Evolutionary conservation across 192 early-diverging fungal genomes (phyloP), one percentile per base, ranked within the genome.

Genomic region (Paraglomus occultum): DNA sequence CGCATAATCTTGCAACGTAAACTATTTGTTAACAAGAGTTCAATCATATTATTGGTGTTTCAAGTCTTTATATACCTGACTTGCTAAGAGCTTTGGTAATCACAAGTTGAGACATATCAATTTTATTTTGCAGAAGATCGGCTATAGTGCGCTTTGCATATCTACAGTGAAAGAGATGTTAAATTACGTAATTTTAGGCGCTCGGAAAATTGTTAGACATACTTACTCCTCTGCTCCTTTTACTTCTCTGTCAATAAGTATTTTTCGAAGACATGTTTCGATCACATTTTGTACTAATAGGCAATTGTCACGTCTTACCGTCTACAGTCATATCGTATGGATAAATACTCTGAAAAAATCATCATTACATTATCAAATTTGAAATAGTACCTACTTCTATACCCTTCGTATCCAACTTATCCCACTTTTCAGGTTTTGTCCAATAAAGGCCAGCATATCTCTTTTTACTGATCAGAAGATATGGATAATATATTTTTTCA

Each of bases 401-500:
- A 43, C 96, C 96, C 82, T 96, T 98, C 42, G 96, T 89, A 76
- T 98, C 96, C 76, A 98, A 79, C 76, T 97, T 97, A 76, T 99
- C 95, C 70, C 92, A 94, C 62, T 92, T 94, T 6, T 92, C 88
- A 6, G 94, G 84, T n/a, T 81, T 85, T 11, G 95, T 97, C 97
- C 97, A 98, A 77, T 97, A 99, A 15, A 99, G 75, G 15, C 95
- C 97, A 42, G 95, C 95, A 77, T 98, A 99, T 44, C 95, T 86
- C 82, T 99, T 99, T 80, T 99, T 99, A 86, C 91, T 98, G 71
- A 99, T 98, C 42, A 99, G 79, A 62, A 99, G 75, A 74, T 98
- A 99, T 18, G 95, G 95, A 68, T 90, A 98, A 61, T 99, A 98
- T n/a, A 97, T 94, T 74, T 99, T 99, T 74, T 99, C 95, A 71